Conservation (phyloP, 257 asterid species). For the Dorcoceras hygrometricum region DNA sequence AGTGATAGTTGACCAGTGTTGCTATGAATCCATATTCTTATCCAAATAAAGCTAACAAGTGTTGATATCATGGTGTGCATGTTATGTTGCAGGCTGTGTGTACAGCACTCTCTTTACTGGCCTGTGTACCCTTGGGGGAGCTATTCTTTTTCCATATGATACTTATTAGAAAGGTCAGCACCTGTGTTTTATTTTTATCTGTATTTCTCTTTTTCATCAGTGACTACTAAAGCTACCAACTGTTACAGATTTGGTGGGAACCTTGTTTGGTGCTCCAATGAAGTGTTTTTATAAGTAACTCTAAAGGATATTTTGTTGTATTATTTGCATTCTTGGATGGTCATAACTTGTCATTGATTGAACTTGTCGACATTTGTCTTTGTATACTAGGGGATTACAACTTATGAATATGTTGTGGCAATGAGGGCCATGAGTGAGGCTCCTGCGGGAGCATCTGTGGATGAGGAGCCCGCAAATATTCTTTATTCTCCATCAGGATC, state of each 20-base stretch:
- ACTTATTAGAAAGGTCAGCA: conserved; percentile 75
- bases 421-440: conserved; percentile 98
- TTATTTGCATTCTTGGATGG: conserved; percentile 1
- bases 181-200: conserved; percentile 17
- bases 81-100: conserved; percentile 71
- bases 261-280: background rate
- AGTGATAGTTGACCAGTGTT: background rate
- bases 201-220: background rate
- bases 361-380: conserved; percentile 1
- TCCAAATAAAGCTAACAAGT: background rate
- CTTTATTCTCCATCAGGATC: conserved; percentile 88
- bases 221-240: background rate
- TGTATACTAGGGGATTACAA: conserved; percentile 75
- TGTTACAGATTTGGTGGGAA: conserved; percentile 1
- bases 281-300: background rate
- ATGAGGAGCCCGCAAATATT: conserved; percentile 72
- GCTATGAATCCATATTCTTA: background rate
- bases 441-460: conserved; percentile 74
- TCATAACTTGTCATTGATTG: conserved; percentile 20
- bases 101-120: conserved; percentile 83
- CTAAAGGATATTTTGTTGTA: background rate
- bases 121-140: conserved; percentile 91
- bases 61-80: conserved; percentile 15
- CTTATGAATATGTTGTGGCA: conserved; percentile 94
- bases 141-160: conserved; percentile 99